Conservation (phyloP, 306 rosid species). For the Gynostemma pentaphyllum region DNA sequence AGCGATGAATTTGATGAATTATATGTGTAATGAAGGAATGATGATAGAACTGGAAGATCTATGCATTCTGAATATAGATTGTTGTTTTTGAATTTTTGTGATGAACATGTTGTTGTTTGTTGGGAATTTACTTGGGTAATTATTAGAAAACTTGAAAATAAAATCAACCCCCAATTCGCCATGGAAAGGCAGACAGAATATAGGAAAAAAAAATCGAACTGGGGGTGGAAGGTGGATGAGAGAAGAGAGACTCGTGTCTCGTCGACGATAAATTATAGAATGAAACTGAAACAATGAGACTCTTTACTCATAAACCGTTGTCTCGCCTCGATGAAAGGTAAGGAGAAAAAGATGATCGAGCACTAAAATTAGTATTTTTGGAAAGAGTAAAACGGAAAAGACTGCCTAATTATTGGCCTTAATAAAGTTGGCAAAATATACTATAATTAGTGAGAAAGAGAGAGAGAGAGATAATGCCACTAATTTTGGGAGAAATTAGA, state of each 20-base stretch:
- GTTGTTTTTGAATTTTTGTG: constrained; percentile 27
- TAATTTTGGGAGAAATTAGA: no score
- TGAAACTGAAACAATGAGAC: no score
- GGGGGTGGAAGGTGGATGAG: background rate
- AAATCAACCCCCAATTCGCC: background rate
- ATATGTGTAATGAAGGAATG: constrained; percentile 49
- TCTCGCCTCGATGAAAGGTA: no score
- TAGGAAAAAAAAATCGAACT: background rate
- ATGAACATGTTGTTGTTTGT: constrained; percentile 27
- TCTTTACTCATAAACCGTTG: no score
- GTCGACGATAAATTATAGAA: no score
- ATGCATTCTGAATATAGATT: constrained; percentile 36
- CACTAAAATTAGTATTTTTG: background rate
- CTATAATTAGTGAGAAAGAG: no score
- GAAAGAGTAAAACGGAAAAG: background rate
- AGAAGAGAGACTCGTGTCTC: no score
- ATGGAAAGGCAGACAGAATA: constrained; percentile 17
- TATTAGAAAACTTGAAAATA: constrained; percentile 5
- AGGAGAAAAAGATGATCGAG: background rate
- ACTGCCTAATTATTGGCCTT: no score
- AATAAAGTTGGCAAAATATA: no score
- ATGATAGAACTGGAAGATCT: constrained; percentile 30
- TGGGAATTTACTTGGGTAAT: constrained; percentile 25
- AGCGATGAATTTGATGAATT: constrained; percentile 41
- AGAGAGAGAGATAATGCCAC: no score